These are phyloP conservation scores for Solanum sparsipilum DNA, from an alignment of 257 asterid species.

Conservation along the genomic window DNA sequence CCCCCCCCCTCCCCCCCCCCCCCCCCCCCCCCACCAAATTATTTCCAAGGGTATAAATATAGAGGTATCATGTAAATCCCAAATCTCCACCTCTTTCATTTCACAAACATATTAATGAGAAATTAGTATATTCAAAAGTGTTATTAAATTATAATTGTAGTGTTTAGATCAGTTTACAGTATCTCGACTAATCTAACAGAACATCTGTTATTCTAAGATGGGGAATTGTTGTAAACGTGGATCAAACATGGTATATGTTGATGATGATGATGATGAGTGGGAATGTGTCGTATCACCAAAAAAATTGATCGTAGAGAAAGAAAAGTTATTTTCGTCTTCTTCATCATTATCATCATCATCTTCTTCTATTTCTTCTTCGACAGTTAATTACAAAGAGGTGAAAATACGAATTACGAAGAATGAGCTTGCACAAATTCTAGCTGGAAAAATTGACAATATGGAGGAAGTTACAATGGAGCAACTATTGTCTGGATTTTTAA, in stretches of 20 bases:
- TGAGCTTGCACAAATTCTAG: neutral
- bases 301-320: neutral
- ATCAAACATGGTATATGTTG: neutral
- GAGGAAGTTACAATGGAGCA: neutral
- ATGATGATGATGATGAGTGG: neutral
- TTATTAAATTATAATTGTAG: neutral
- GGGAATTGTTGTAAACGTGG: neutral
- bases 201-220: neutral
- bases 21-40: neutral
- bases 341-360: neutral
- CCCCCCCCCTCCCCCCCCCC: too few species aligned
- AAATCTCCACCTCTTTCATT: neutral
- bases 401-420: neutral
- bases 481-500: neutral
- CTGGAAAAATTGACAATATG: neutral
- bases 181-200: neutral
- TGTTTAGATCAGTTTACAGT: neutral
- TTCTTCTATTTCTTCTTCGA: neutral
- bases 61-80: neutral
- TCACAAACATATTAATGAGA: neutral
- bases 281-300: neutral
- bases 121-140: neutral
- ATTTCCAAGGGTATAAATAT: neutral
- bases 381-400: neutral
- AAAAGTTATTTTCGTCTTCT: neutral